Base-by-base conservation (phyloP, 139 green algal species). In the Ettlia oleoabundans region DNA sequence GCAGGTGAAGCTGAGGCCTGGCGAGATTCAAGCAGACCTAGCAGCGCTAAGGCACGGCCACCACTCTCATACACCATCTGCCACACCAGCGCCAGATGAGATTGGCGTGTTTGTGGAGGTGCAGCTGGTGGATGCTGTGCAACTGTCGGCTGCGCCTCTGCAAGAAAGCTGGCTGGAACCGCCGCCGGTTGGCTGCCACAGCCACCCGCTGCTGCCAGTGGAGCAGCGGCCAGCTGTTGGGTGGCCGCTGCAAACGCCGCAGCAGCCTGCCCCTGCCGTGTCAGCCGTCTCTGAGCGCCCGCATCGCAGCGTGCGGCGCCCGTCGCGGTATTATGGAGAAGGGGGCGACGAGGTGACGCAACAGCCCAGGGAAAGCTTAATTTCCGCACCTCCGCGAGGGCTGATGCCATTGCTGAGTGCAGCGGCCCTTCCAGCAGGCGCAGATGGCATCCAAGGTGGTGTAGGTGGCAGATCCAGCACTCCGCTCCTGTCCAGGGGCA, bases 251-350 rank as follows among this genome's bases (percentile, higher is more conserved):
- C 72, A 32, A 4, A 24, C 35, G 7, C 18, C 47, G 10, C 33
- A 38, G 52, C 52, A 24, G 2, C 3, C n/a, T 5, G 26, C n/a
- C 24, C 30, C 51, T 2, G 72, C 72, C 7, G 38, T 43, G 3
- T 22, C n/a, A 5, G n/a, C 43, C 32, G 35, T 42, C 6, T 33
- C 68, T 8, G 52, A 67, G 32, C 53, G 72, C 33, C 51, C 72
- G 35, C 72, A 79, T 13, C 72, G 72, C 72, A 89, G 89, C 22
- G 19, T 22, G 5, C 55, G 55, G 18, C 15, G 21, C 18, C 55
- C 55, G 21, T 15, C 55, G 55, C 55, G 55, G 18, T 65, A 32
- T n/a, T n/a, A n/a, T n/a, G n/a, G n/a, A n/a, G n/a, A n/a, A n/a
- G n/a, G n/a, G n/a, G n/a, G n/a, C n/a, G n/a, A n/a, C n/a, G n/a